phyloP scores from a whole-genome alignment of 192 early-diverging fungal genomes.

The Pilobolus umbonatus region DNA sequence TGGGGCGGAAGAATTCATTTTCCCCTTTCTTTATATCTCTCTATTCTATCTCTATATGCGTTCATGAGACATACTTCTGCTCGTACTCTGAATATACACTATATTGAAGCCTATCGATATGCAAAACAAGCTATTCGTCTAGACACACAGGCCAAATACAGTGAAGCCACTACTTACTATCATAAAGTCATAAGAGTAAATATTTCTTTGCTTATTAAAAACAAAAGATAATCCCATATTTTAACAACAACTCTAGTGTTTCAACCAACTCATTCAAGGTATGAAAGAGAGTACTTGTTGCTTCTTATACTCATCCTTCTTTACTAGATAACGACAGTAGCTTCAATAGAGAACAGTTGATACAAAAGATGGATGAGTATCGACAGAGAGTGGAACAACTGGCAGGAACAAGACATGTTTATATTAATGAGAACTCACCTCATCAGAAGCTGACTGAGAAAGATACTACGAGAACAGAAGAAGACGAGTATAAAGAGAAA shows the following conservation, averaged over 20 bases:
- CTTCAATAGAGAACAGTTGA: constrained; percentile 14
- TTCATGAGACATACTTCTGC: too few species aligned
- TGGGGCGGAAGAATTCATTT: neutral
- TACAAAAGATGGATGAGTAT: constrained; percentile 33
- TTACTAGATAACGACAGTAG: constrained; percentile 1
- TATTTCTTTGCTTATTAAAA: neutral
- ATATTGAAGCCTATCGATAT: constrained; percentile 7
- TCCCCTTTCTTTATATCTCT: neutral
- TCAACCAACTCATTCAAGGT: too few species aligned
- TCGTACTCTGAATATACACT: neutral
- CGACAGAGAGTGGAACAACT: constrained; percentile 26
- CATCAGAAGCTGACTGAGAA: neutral
- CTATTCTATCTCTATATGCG: constrained; percentile 1
- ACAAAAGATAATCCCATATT: too few species aligned
- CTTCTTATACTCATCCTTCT: too few species aligned
- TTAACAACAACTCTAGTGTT: too few species aligned
- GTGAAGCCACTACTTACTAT: constrained; percentile 24
- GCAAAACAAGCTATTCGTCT: constrained; percentile 28
- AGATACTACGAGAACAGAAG: neutral
- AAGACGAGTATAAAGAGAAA: constrained; percentile 18
- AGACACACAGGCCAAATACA: constrained; percentile 19
- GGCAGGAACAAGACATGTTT: constrained; percentile 2
- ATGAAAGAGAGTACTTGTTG: too few species aligned
- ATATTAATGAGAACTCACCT: constrained; percentile 12
- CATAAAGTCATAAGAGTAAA: constrained; percentile 25